A percentile compares a stretch with the other conserved stretches of the same genome.
These are phyloP conservation scores for Saccharomycopsis vini DNA, from an alignment of 805 yeast species.

Conservation along the genomic window DNA sequence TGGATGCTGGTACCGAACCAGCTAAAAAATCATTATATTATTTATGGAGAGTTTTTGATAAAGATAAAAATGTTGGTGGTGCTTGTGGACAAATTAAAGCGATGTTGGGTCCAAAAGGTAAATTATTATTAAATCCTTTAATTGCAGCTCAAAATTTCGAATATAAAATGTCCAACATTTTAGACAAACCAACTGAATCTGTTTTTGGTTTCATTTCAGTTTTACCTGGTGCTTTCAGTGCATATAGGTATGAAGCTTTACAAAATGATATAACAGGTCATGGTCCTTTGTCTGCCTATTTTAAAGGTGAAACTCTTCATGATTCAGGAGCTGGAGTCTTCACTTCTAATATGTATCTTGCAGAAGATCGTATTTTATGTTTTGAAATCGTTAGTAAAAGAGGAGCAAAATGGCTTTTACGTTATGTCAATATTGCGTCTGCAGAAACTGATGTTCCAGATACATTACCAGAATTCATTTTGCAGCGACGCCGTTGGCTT, in stretches of 20 bases:
- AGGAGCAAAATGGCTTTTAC: constrained; percentile 63
- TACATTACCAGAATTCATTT: constrained; percentile 71
- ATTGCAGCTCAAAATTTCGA: constrained; percentile 98
- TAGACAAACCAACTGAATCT: constrained; percentile 94
- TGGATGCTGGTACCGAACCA: constrained; percentile 95
- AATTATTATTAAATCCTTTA: constrained; percentile 64
- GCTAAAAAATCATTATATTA: constrained; percentile 76
- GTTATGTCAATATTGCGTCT: constrained; percentile 77
- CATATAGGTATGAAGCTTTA: constrained; percentile 80
- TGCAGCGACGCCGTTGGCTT: constrained; percentile 94
- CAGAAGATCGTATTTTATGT: constrained; percentile 93
- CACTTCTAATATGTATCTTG: constrained; percentile 92
- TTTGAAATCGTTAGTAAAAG: constrained; percentile 87
- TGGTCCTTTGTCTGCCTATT: constrained; percentile 82
- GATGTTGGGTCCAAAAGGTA: constrained; percentile 56
- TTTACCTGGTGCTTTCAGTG: constrained; percentile 94
- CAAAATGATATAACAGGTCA: constrained; percentile 55
- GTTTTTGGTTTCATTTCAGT: constrained; percentile 92
- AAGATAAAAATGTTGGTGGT: constrained; percentile 79
- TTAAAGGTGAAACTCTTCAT: constrained; percentile 80
- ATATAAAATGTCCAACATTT: constrained; percentile 87
- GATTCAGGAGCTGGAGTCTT: constrained; percentile 63
- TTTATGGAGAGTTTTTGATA: constrained; percentile 79
- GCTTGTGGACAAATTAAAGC: constrained; percentile 97
- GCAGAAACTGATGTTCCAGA: constrained; percentile 98